Evolutionary conservation across 2,329 filamentous ascomycete species (phyloP).

Genomic region (Hypoxylon sp.): DNA sequence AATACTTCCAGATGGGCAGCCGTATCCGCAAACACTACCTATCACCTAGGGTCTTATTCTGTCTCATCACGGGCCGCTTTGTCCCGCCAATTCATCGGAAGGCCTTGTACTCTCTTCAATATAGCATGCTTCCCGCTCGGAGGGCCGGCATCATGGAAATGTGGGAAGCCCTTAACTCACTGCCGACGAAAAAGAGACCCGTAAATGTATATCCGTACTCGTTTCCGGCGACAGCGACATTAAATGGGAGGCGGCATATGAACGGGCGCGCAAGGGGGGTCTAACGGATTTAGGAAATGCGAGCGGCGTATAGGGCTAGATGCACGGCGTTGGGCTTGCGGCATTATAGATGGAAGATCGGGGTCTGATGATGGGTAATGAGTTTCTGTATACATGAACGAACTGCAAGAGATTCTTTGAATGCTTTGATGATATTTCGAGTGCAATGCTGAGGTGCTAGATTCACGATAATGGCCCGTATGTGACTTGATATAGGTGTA

Average conservation of each 20-base stretch:
- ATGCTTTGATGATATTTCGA: constrained; percentile 15
- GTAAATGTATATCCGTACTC: constrained; percentile 53
- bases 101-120: constrained; percentile 95
- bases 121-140: constrained; percentile 93
- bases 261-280: constrained; percentile 49
- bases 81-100: constrained; percentile 95
- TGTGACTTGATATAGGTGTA: neutral
- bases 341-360: constrained; percentile 27
- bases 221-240: constrained; percentile 30
- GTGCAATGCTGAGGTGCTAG: neutral
- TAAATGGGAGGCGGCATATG: constrained; percentile 49
- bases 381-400: constrained; percentile 37
- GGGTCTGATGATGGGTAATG: constrained; percentile 30
- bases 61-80: constrained; percentile 89
- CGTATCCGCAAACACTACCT: constrained; percentile 97
- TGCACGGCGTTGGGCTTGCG: constrained; percentile 18
- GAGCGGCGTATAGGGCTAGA: constrained; percentile 9
- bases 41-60: constrained; percentile 87
- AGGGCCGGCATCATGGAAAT: constrained; percentile 87
- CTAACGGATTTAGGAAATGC: neutral
- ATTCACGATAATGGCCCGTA: neutral
- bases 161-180: constrained; percentile 79
- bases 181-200: constrained; percentile 63
- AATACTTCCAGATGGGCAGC: constrained; percentile 95
- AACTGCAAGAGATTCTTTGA: constrained; percentile 1